Conservation (phyloP, 805 yeast genomes). For the Pichia californica region DNA sequence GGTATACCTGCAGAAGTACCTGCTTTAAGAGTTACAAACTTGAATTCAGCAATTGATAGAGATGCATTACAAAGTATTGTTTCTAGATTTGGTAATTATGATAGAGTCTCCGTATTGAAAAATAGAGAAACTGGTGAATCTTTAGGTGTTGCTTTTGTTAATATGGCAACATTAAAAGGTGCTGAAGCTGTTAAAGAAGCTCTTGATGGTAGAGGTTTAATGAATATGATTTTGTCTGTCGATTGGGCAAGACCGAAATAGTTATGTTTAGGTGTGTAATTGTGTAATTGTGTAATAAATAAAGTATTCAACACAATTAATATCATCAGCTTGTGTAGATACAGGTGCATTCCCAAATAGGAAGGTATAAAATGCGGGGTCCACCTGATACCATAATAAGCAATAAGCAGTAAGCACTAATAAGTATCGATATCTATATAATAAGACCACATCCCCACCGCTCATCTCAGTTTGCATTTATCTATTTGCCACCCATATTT, state of each 20-base stretch:
- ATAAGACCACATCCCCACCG: no score
- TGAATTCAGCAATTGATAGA: slow-evolving; percentile 81
- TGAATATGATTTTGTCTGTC: slow-evolving; percentile 70
- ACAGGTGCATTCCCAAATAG: no score
- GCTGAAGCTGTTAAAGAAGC: slow-evolving; percentile 75
- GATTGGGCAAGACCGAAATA: slow-evolving; percentile 50
- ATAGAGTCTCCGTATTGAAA: slow-evolving; percentile 78
- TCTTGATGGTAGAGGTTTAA: slow-evolving; percentile 88
- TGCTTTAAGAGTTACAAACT: slow-evolving; percentile 75
- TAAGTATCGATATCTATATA: no score
- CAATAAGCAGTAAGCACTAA: no score
- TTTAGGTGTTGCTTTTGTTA: slow-evolving; percentile 92
- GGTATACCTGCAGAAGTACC: slow-evolving; percentile 24
- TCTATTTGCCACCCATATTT: no score
- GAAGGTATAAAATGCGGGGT: no score
- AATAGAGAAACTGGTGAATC: slow-evolving; percentile 92
- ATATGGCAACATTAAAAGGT: slow-evolving; percentile 56
- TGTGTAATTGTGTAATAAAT: no score
- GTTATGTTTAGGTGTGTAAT: no score
- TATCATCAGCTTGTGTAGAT: no score
- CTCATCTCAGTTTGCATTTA: no score
- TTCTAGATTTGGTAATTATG: slow-evolving; percentile 56
- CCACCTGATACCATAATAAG: no score
- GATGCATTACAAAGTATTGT: slow-evolving; percentile 71
- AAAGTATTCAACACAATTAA: no score